These are phyloP conservation scores for Sarocladiaceae sp. DNA, from an alignment of 2,329 filamentous ascomycete species.

Conservation along the genomic window DNA sequence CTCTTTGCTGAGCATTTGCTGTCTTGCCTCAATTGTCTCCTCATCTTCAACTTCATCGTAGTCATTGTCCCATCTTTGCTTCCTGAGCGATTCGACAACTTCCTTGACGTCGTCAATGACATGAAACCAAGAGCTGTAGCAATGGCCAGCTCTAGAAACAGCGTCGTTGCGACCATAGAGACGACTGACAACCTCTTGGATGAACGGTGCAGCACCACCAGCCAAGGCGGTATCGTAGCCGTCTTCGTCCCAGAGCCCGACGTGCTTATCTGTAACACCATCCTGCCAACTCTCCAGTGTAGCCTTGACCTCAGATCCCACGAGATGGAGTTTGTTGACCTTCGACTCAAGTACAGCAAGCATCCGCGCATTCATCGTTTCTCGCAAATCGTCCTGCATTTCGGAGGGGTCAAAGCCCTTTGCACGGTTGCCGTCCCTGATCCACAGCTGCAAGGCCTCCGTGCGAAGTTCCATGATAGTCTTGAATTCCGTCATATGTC, in stretches of 20 bases:
- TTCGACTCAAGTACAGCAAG: constrained; percentile 59
- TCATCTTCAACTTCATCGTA: constrained; percentile 72
- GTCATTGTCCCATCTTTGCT: constrained; percentile 72
- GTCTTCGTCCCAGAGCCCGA: constrained; percentile 63
- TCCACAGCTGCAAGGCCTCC: constrained; percentile 69
- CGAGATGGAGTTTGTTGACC: constrained; percentile 57
- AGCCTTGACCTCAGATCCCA: constrained; percentile 61
- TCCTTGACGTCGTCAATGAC: constrained; percentile 64
- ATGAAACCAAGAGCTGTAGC: constrained; percentile 70
- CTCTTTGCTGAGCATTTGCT: constrained; percentile 65
- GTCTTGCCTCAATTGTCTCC: constrained; percentile 61
- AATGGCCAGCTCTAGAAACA: constrained; percentile 56
- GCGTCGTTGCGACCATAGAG: constrained; percentile 69
- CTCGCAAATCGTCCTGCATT: constrained; percentile 65
- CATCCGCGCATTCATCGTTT: constrained; percentile 65
- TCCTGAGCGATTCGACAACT: constrained; percentile 60
- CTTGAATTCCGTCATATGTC: constrained; percentile 60
- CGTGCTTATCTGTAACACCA: constrained; percentile 43
- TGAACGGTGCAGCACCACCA: constrained; percentile 63
- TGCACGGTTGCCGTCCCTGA: constrained; percentile 61
- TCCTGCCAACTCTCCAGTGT: constrained; percentile 58
- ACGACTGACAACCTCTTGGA: constrained; percentile 63
- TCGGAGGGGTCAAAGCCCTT: constrained; percentile 63
- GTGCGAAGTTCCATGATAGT: constrained; percentile 66
- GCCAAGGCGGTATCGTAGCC: constrained; percentile 62